A percentile compares a stretch with the other conserved stretches of the same genome.
These are phyloP conservation scores for Porodaedalea pini DNA, from an alignment of 1,284 basidiomycete species.

Conservation along the genomic window DNA sequence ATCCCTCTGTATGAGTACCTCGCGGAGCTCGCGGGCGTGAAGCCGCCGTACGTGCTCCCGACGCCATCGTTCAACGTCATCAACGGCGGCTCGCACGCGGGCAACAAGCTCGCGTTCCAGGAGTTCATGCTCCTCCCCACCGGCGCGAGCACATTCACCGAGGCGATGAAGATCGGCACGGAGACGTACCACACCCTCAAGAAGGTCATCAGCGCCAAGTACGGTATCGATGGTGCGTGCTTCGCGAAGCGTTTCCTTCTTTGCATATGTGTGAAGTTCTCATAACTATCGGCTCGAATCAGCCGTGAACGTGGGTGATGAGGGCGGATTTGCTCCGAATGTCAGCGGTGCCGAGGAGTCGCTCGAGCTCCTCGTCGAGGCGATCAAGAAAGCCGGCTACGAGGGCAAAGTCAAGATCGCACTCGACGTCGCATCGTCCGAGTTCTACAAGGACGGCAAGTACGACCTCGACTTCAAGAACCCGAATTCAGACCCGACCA, in stretches of 20 bases:
- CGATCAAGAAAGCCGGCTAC: slow-evolving; percentile 97
- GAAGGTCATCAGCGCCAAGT: slow-evolving; percentile 99
- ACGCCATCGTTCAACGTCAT: slow-evolving; percentile 97
- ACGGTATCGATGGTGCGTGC: slow-evolving; percentile 90
- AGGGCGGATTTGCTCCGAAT: slow-evolving; percentile 99
- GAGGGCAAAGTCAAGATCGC: slow-evolving; percentile 99
- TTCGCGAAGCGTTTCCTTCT: neutral
- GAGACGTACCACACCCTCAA: slow-evolving; percentile 99
- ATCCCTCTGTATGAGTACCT: slow-evolving; percentile 97
- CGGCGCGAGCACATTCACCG: slow-evolving; percentile 87
- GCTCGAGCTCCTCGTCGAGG: slow-evolving; percentile 92
- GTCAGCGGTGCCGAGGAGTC: slow-evolving; percentile 96
- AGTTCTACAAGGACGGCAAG: slow-evolving; percentile 99
- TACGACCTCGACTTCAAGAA: slow-evolving; percentile 99
- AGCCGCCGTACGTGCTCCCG: slow-evolving; percentile 90
- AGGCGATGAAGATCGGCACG: slow-evolving; percentile 97
- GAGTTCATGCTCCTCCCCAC: slow-evolving; percentile 99
- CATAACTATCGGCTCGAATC: slow-evolving; percentile 15
- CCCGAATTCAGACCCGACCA: slow-evolving; percentile 95
- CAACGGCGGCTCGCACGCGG: slow-evolving; percentile 99
- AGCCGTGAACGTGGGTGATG: slow-evolving; percentile 99
- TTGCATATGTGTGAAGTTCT: neutral
- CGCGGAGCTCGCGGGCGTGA: slow-evolving; percentile 91
- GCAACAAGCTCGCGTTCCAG: slow-evolving; percentile 99
- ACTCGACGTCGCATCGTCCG: slow-evolving; percentile 98